Conservation (phyloP, 495 filamentous ascomycete genomes). For the Penicillium goetzii region DNA sequence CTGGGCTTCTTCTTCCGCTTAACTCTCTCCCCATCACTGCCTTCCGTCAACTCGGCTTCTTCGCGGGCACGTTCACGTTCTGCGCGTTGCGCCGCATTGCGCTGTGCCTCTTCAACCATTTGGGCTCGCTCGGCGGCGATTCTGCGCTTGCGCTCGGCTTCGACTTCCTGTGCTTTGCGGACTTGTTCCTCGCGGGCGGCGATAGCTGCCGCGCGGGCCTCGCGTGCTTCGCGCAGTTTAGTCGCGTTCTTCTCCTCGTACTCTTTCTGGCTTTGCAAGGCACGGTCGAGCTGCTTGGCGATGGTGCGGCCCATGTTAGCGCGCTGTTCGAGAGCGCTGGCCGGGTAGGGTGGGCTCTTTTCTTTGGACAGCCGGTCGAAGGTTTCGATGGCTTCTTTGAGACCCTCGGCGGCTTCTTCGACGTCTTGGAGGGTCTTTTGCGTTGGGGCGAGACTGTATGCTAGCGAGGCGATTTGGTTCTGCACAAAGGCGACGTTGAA, state of each 20-base stretch:
- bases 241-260: conserved; percentile 93
- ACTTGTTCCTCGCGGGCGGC: conserved; percentile 72
- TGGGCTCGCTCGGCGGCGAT: conserved; percentile 80
- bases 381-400: conserved; percentile 85
- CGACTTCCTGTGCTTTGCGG: conserved; percentile 63
- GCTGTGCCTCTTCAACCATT: conserved; percentile 75
- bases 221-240: conserved; percentile 75
- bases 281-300: conserved; percentile 83
- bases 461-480: conserved; percentile 82
- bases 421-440: conserved; percentile 80
- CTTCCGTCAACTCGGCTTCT: conserved; percentile 73
- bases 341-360: conserved; percentile 88
- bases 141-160: conserved; percentile 71
- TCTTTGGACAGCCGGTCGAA: conserved; percentile 79
- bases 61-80: conserved; percentile 72
- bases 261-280: conserved; percentile 79
- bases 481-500: conserved; percentile 99
- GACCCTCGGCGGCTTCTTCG: conserved; percentile 74
- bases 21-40: conserved; percentile 77
- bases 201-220: conserved; percentile 75
- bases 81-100: conserved; percentile 66
- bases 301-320: conserved; percentile 97
- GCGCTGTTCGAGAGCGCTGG: conserved; percentile 86
- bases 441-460: conserved; percentile 72
- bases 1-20: conserved; percentile 68